These are phyloP conservation scores for Neodidymelliopsis sp. DNA, from an alignment of 2,329 filamentous ascomycete genomes.

Conservation along the genomic window DNA sequence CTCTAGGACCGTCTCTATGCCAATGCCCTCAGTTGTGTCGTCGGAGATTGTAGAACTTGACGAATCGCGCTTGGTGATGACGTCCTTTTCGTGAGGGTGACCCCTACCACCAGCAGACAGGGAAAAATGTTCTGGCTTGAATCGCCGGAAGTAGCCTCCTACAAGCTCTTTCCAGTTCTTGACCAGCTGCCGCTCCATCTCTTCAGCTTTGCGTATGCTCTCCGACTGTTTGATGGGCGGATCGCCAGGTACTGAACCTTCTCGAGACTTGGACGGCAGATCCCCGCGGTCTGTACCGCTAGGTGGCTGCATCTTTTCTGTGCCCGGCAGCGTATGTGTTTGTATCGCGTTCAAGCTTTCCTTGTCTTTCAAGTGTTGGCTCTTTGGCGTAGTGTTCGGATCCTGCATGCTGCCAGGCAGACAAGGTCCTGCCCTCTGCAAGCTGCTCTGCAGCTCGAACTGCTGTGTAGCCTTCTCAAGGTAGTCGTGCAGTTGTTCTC, in stretches of 20 bases:
- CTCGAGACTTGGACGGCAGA: constrained; percentile 35
- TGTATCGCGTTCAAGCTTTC: constrained; percentile 55
- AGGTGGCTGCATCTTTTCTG: constrained; percentile 51
- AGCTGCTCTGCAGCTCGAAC: constrained; percentile 80
- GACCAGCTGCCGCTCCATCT: constrained; percentile 75
- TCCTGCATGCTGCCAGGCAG: constrained; percentile 39
- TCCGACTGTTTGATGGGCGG: constrained; percentile 46
- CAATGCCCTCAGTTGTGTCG: constrained; percentile 55
- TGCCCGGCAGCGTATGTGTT: constrained; percentile 55
- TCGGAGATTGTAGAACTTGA: constrained; percentile 31
- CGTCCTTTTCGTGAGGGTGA: constrained; percentile 44
- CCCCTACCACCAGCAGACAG: constrained; percentile 51
- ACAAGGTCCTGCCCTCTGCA: constrained; percentile 53
- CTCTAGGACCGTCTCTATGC: constrained; percentile 79
- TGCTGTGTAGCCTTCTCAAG: constrained; percentile 80
- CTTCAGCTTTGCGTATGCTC: constrained; percentile 67
- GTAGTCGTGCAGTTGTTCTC: constrained; percentile 85
- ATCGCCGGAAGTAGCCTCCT: constrained; percentile 93
- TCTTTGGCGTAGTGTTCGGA: constrained; percentile 28
- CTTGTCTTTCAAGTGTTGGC: constrained; percentile 40
- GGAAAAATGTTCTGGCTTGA: constrained; percentile 81
- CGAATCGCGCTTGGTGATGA: constrained; percentile 33
- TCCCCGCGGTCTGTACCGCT: constrained; percentile 28
- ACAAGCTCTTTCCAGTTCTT: constrained; percentile 82
- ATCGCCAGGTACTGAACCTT: constrained; percentile 32